Evolutionary conservation across 176 grass and related monocot species (phyloP).

Genomic region (Cymbopogon citratus): DNA sequence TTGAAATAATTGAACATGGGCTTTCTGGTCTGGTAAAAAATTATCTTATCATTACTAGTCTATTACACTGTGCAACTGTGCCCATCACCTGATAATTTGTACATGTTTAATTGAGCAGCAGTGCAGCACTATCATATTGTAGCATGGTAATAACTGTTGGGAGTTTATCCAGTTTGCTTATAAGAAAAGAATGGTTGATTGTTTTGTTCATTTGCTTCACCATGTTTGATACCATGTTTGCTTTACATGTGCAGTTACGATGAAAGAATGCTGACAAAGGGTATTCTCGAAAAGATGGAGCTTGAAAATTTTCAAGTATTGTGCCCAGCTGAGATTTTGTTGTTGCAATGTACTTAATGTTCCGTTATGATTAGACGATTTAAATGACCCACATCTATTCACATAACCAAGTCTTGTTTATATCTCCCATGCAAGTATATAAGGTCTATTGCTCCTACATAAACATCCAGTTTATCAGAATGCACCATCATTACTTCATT

Average conservation of each 20-base stretch:
- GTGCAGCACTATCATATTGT: not conserved
- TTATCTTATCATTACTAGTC: not conserved
- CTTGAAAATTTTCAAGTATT: constrained; percentile 94
- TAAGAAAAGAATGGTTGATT: not conserved
- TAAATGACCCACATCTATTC: not conserved
- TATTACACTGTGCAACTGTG: not conserved
- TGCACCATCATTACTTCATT: not conserved
- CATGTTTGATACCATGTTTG: not conserved
- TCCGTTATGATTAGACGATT: constrained; percentile 13
- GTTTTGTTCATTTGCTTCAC: not conserved
- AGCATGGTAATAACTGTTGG: not conserved
- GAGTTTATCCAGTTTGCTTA: not conserved
- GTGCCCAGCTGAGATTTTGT: constrained; percentile 8
- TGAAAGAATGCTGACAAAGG: constrained; percentile 62
- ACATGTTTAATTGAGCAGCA: not conserved
- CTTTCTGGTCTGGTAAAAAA: not conserved
- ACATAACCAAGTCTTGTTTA: not conserved
- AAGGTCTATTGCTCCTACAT: not conserved
- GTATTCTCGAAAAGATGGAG: constrained; percentile 76
- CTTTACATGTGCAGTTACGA: constrained; percentile 56
- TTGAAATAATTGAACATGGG: not conserved
- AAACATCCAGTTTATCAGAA: not conserved
- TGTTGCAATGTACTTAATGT: constrained; percentile 17
- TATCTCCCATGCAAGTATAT: not conserved
- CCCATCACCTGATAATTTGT: not conserved